A percentile compares a stretch with the other conserved stretches of the same genome.
Evolutionary conservation across 1,284 basidiomycete species (phyloP).

Genomic region (Trichosporon sp.): DNA sequence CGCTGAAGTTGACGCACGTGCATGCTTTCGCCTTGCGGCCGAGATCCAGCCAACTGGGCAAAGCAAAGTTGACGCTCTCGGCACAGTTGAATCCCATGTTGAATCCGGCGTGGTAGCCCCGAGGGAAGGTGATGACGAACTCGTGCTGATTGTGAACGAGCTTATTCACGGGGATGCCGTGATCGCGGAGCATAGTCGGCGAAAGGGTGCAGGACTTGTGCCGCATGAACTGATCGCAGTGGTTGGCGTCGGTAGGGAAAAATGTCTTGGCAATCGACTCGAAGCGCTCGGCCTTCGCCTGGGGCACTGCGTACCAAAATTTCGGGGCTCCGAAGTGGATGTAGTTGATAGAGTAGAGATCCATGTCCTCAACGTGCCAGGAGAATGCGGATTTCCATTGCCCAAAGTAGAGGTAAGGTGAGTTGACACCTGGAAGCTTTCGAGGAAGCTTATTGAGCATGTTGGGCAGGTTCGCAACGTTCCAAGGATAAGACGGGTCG

Average conservation of each 20-base stretch:
- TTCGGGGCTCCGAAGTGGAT: constrained; percentile 97
- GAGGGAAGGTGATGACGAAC: constrained; percentile 92
- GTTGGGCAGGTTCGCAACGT: constrained; percentile 84
- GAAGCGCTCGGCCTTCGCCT: constrained; percentile 67
- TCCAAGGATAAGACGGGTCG: constrained; percentile 77
- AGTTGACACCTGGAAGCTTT: constrained; percentile 85
- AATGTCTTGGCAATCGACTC: constrained; percentile 62
- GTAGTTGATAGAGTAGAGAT: constrained; percentile 97
- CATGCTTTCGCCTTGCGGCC: constrained; percentile 77
- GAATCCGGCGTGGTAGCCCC: constrained; percentile 93
- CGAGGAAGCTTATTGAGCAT: constrained; percentile 65
- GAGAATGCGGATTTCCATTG: constrained; percentile 99
- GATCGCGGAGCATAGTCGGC: constrained; percentile 71
- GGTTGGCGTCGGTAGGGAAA: constrained; percentile 75
- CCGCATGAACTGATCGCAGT: constrained; percentile 87
- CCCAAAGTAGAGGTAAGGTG: constrained; percentile 96
- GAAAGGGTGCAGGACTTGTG: constrained; percentile 96
- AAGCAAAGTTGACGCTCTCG: constrained; percentile 95
- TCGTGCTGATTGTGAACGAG: constrained; percentile 87
- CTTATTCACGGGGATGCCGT: constrained; percentile 76
- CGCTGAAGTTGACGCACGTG: constrained; percentile 76
- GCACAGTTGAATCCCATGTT: constrained; percentile 97
- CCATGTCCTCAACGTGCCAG: constrained; percentile 97
- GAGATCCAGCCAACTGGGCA: constrained; percentile 89
- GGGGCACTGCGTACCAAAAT: constrained; percentile 93